These are phyloP conservation scores for Brassica cretica DNA, from an alignment of 345 rosid species.

Conservation along the genomic window DNA sequence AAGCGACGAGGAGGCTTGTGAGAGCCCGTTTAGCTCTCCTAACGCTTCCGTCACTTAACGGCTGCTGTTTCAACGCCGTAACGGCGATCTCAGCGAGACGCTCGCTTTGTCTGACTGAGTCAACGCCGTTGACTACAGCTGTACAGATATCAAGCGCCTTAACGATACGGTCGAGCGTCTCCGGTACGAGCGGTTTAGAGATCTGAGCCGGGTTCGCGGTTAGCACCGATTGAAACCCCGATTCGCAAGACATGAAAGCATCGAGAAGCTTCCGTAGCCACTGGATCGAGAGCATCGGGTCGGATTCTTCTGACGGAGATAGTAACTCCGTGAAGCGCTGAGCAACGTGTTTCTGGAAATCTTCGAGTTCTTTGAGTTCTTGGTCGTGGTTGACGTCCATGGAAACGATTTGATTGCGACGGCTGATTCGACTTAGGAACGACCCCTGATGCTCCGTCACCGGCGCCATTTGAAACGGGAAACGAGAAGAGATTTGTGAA, in stretches of 20 bases:
- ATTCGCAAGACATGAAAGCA: constrained; percentile 76
- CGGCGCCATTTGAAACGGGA: constrained; percentile 46
- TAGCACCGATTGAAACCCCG: constrained; percentile 77
- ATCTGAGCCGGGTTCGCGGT: constrained; percentile 57
- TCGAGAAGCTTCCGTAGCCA: constrained; percentile 85
- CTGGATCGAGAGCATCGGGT: constrained; percentile 60
- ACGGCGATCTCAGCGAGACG: constrained; percentile 73
- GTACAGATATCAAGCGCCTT: constrained; percentile 81
- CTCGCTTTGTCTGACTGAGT: constrained; percentile 64
- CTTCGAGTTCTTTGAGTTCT: constrained; percentile 78
- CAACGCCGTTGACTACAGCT: constrained; percentile 71
- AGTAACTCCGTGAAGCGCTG: constrained; percentile 64
- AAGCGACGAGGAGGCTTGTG: constrained; percentile 42
- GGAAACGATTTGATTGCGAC: constrained; percentile 74
- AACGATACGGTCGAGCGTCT: constrained; percentile 71
- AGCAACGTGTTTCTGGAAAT: constrained; percentile 67
- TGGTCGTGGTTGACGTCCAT: constrained; percentile 84
- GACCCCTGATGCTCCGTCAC: constrained; percentile 72
- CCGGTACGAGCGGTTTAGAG: constrained; percentile 67
- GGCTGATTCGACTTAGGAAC: constrained; percentile 77
- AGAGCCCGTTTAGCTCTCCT: constrained; percentile 77
- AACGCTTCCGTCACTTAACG: constrained; percentile 76
- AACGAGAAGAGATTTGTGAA: background rate
- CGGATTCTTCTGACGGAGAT: constrained; percentile 28
- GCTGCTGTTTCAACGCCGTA: constrained; percentile 62